phyloP scores from a whole-genome alignment of 768 basidiomycete genomes.

The Tricholoma sp. region DNA sequence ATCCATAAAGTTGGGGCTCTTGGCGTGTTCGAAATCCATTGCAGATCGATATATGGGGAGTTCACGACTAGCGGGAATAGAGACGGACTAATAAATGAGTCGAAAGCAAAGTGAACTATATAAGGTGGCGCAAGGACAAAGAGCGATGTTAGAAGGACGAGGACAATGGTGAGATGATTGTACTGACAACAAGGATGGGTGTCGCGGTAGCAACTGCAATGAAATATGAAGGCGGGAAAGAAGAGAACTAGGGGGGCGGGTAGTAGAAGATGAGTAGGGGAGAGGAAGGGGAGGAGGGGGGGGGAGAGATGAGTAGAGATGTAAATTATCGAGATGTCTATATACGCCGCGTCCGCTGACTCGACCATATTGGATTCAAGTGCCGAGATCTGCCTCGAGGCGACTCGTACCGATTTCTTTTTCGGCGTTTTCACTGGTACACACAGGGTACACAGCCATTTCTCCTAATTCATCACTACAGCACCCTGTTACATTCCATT shows the following conservation, averaged over 20 bases:
- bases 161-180: slow-evolving; percentile 23
- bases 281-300: slow-evolving; percentile 24
- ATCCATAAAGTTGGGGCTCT: slow-evolving; percentile 45
- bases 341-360: slow-evolving; percentile 14
- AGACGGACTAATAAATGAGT: slow-evolving; percentile 19
- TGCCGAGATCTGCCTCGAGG: slow-evolving; percentile 20
- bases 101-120: slow-evolving; percentile 20
- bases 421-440: slow-evolving; percentile 18
- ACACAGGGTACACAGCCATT: slow-evolving; percentile 9
- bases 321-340: slow-evolving; percentile 17
- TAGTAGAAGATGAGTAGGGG: slow-evolving; percentile 23
- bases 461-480: neutral
- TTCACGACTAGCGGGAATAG: slow-evolving; percentile 8
- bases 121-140: slow-evolving; percentile 14
- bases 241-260: slow-evolving; percentile 12
- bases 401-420: slow-evolving; percentile 8
- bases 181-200: slow-evolving; percentile 21
- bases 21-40: slow-evolving; percentile 48
- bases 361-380: slow-evolving; percentile 1
- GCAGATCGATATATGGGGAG: slow-evolving; percentile 17
- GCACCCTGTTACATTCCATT: slow-evolving; percentile 1
- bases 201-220: slow-evolving; percentile 28
- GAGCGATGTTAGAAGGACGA: slow-evolving; percentile 20
- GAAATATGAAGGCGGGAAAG: slow-evolving; percentile 36
- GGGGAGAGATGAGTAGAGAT: slow-evolving; percentile 19